A percentile compares a stretch with the other conserved stretches of the same genome.
Evolutionary conservation across 2,329 filamentous ascomycete genomes (phyloP).

Genomic region (Penicillium glabrum): DNA sequence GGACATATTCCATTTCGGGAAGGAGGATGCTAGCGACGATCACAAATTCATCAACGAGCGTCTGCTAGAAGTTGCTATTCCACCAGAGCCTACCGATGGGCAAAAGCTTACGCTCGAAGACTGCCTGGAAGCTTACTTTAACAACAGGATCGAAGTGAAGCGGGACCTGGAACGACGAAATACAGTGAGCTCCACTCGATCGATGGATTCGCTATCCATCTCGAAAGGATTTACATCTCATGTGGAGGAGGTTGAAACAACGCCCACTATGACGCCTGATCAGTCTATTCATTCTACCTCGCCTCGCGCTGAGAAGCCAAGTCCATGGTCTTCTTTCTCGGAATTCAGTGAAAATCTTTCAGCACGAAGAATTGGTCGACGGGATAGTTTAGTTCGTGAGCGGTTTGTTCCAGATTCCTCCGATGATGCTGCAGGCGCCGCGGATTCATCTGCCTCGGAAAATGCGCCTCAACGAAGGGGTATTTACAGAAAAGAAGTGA

Average conservation of each 20-base stretch:
- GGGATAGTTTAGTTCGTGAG: slow-evolving; percentile 45
- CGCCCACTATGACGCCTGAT: slow-evolving; percentile 36
- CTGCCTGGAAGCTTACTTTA: slow-evolving; percentile 92
- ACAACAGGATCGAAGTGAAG: slow-evolving; percentile 85
- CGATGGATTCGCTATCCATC: slow-evolving; percentile 32
- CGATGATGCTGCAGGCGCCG: slow-evolving; percentile 43
- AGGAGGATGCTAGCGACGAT: slow-evolving; percentile 77
- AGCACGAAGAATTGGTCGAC: slow-evolving; percentile 26
- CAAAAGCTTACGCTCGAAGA: slow-evolving; percentile 79
- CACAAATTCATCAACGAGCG: slow-evolving; percentile 94
- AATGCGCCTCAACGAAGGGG: slow-evolving; percentile 31
- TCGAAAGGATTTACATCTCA: slow-evolving; percentile 40
- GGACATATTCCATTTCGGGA: slow-evolving; percentile 90
- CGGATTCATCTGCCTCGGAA: slow-evolving; percentile 28
- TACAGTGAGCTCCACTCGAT: slow-evolving; percentile 51
- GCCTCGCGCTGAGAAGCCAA: slow-evolving; percentile 19
- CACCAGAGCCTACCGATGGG: slow-evolving; percentile 65
- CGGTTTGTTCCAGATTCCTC: slow-evolving; percentile 43
- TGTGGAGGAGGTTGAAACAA: slow-evolving; percentile 45
- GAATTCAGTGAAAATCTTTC: slow-evolving; percentile 26
- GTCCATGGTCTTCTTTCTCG: slow-evolving; percentile 27
- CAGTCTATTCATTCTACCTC: slow-evolving; percentile 17
- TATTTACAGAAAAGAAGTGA: slow-evolving; percentile 71
- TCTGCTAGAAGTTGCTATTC: slow-evolving; percentile 86
- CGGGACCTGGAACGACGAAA: slow-evolving; percentile 67